phyloP scores from a whole-genome alignment of 2,329 filamentous ascomycete species.

The Parastagonospora avenae region DNA sequence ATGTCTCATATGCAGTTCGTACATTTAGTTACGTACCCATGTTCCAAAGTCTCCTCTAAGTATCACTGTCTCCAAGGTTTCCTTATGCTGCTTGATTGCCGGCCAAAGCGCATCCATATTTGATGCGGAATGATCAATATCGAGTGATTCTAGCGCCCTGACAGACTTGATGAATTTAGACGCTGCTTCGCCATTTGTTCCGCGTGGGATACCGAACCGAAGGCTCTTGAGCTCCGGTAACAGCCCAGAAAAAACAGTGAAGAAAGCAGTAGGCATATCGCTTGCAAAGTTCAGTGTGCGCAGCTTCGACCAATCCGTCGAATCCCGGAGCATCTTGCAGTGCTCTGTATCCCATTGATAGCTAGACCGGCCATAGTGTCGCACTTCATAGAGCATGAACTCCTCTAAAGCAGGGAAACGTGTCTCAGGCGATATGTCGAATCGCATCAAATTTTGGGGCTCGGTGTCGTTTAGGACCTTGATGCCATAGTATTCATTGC shows the following conservation, averaged over 20 bases:
- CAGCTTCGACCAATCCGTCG: constrained; percentile 5
- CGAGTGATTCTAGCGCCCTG: constrained; percentile 1
- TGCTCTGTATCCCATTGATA: constrained; percentile 6
- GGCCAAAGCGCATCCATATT: constrained; percentile 6
- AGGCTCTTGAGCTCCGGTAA: constrained; percentile 9
- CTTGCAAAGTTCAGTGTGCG: constrained; percentile 10
- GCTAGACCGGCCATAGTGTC: neutral
- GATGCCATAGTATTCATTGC: neutral
- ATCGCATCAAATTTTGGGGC: neutral
- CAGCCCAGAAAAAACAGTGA: constrained; percentile 1
- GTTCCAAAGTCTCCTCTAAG: neutral
- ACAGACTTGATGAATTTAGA: constrained; percentile 2
- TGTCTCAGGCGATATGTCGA: neutral
- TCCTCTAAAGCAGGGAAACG: constrained; percentile 6
- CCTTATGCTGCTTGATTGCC: constrained; percentile 10
- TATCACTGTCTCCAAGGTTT: constrained; percentile 5
- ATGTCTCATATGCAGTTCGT: too few relatives aligned
- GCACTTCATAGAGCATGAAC: neutral
- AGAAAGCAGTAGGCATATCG: constrained; percentile 9
- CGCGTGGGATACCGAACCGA: neutral
- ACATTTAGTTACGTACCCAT: too few relatives aligned
- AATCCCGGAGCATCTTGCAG: constrained; percentile 1
- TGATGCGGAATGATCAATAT: neutral
- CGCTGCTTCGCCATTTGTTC: neutral
- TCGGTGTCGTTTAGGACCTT: neutral